A percentile compares a stretch with the other conserved stretches of the same genome.
Evolutionary conservation across 495 filamentous ascomycete species (phyloP).

Genomic region (Penicillium canariense): DNA sequence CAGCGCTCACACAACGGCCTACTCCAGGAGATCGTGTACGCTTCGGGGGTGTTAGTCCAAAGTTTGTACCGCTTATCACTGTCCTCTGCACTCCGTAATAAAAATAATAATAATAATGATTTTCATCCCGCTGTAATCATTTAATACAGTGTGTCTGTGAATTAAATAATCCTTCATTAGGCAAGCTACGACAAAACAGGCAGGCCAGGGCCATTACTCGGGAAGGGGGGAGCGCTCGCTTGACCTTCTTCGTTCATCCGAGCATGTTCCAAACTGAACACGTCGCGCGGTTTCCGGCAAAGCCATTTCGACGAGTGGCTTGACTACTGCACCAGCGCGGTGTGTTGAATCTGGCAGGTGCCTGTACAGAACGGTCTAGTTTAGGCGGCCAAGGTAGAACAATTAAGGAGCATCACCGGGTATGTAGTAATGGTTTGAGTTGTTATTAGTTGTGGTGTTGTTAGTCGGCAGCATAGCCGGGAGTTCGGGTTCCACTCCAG

Average conservation of each 20-base stretch:
- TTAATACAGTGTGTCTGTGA: too few relatives aligned
- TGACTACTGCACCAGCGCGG: constrained; percentile 16
- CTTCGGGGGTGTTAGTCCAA: too few relatives aligned
- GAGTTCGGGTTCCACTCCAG: constrained; percentile 20
- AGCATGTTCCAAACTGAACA: constrained; percentile 6
- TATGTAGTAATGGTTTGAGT: not conserved
- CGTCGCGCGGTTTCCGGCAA: constrained; percentile 1
- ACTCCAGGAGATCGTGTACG: too few relatives aligned
- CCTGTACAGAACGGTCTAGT: not conserved
- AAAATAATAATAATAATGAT: too few relatives aligned
- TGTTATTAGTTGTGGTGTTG: not conserved
- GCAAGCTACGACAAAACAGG: constrained; percentile 24
- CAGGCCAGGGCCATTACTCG: constrained; percentile 2
- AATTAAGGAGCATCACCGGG: not conserved
- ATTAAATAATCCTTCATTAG: too few relatives aligned
- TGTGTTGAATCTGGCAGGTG: constrained; percentile 20
- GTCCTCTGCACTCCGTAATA: too few relatives aligned
- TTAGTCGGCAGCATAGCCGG: constrained; percentile 24
- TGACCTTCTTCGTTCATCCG: constrained; percentile 28
- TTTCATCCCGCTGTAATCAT: too few relatives aligned
- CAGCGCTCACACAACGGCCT: too few relatives aligned
- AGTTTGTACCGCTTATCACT: too few relatives aligned
- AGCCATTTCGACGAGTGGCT: constrained; percentile 13
- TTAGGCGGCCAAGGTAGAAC: not conserved
- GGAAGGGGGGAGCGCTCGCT: constrained; percentile 15